Evolutionary conservation across 1,284 basidiomycete species (phyloP), one percentile per base, ranked within the genome.

Genomic region (Irpex lacteus): DNA sequence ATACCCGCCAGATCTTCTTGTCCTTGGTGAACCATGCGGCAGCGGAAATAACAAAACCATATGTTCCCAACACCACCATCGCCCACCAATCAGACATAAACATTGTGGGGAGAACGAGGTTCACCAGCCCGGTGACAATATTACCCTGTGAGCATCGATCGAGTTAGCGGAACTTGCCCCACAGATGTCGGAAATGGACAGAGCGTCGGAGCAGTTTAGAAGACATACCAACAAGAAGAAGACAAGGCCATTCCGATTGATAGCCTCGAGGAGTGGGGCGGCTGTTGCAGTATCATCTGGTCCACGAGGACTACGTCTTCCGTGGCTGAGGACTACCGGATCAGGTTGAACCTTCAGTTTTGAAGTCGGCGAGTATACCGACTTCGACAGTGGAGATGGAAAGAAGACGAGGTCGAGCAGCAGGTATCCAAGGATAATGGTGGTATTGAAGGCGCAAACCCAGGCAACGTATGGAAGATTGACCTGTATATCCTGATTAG

Each of bases 391-490:
- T 15, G 78, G 78, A 7, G 78, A 77, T 11, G 86, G 82, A 72
- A 89, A 89, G 71, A 92, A 88, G 53, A 81, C 70, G 60, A 90
- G 81, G 71, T 97, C 94, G 37, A 98, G 77, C 19, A 89, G 67
- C 57, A 96, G 81, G 75, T 98, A 98, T 1, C 86, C 87, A 7
- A 95, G 81, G 19, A 98, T 79, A 77, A 96, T 96, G 1, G 88
- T 84, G 0, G 91, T 89, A 75, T 98, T 99, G 85, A 89, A 98
- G 1, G 95, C 96, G 0, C 86, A 85, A 5, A 92, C 86, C 95
- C 96, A 98, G 26, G 96, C 75, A 50, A 97, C 88, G 75, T 99
- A 99, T 1, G 90, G 83, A 26, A 95, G 70, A 71, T 99, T 98
- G 55, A 90, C 91, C 94, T 96, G 68, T 15, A 40, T 60, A 15